phyloP scores from a whole-genome alignment of 768 basidiomycete genomes.

The Tubosaeta brunneosetosa region DNA sequence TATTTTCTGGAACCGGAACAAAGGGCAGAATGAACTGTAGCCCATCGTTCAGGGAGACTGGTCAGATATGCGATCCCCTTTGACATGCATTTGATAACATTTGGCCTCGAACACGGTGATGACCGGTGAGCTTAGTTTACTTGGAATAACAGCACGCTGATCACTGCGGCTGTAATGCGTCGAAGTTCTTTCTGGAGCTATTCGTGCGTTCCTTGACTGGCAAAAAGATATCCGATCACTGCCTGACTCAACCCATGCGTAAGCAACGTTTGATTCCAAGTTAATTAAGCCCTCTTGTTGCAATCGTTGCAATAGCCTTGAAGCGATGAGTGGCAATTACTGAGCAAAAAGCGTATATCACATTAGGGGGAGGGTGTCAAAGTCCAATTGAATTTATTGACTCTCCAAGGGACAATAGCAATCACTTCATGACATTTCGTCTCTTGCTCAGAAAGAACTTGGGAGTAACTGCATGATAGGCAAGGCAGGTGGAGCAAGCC shows the following conservation, averaged over 20 bases:
- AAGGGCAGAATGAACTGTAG: background rate
- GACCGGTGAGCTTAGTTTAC: background rate
- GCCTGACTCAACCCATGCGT: slow-evolving; percentile 1
- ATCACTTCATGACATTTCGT: background rate
- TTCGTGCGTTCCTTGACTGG: background rate
- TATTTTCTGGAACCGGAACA: slow-evolving; percentile 2
- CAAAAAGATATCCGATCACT: slow-evolving; percentile 7
- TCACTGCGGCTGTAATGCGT: background rate
- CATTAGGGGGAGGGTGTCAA: background rate
- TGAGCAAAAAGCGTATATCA: background rate
- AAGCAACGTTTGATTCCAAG: background rate
- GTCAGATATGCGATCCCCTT: background rate
- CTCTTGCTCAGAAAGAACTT: background rate
- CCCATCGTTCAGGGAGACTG: no score
- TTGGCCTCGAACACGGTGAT: background rate
- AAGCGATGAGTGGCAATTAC: background rate
- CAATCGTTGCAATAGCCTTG: background rate
- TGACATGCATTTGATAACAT: background rate
- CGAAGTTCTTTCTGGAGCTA: background rate
- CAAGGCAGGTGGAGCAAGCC: slow-evolving; percentile 6
- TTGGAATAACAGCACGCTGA: slow-evolving; percentile 3
- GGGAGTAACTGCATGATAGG: background rate
- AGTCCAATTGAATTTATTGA: background rate
- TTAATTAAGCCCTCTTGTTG: background rate
- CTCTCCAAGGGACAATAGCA: background rate